These are phyloP conservation scores for Pseudocercospora crystallina DNA, from an alignment of 2,329 filamentous ascomycete species.

Conservation along the genomic window DNA sequence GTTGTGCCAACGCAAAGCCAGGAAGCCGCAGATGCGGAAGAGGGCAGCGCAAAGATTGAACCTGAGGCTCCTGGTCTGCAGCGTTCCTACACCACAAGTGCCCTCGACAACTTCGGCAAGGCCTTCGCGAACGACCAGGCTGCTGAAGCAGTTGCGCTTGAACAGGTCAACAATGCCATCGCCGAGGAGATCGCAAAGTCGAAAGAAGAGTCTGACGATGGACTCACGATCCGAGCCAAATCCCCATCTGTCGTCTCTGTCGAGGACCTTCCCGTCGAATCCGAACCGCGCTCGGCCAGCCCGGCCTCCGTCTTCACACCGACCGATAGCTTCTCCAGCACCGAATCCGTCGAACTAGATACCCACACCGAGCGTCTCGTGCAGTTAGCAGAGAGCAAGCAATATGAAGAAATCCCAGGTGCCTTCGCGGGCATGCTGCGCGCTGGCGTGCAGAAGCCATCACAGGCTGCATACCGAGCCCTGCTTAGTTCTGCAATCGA, in stretches of 20 bases:
- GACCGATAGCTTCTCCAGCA: conserved; percentile 42
- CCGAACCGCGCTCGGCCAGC: conserved; percentile 23
- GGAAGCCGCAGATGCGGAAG: conserved; percentile 39
- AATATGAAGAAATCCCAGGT: conserved; percentile 83
- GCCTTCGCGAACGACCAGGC: conserved; percentile 48
- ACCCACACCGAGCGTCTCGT: conserved; percentile 76
- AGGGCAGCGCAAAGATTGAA: conserved; percentile 35
- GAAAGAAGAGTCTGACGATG: conserved; percentile 48
- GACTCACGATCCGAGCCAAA: conserved; percentile 20
- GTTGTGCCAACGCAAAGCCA: conserved; percentile 39
- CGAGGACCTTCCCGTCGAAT: conserved; percentile 16
- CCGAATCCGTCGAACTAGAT: conserved; percentile 62
- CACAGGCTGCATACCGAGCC: conserved; percentile 86
- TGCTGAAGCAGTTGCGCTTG: conserved; percentile 59
- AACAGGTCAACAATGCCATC: conserved; percentile 81
- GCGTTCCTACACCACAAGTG: conserved; percentile 54
- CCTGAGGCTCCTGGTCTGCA: conserved; percentile 38
- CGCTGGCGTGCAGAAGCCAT: conserved; percentile 75
- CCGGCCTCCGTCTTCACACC: conserved; percentile 30
- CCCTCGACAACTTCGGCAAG: conserved; percentile 62
- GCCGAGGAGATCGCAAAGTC: conserved; percentile 71
- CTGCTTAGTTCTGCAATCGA: conserved; percentile 81
- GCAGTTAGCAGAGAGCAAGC: conserved; percentile 67
- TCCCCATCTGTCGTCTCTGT: conserved; percentile 17
- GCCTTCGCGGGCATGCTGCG: conserved; percentile 89